Evolutionary conservation across 192 early-diverging fungal genomes (phyloP).

Genomic region (Coemansia sp.): DNA sequence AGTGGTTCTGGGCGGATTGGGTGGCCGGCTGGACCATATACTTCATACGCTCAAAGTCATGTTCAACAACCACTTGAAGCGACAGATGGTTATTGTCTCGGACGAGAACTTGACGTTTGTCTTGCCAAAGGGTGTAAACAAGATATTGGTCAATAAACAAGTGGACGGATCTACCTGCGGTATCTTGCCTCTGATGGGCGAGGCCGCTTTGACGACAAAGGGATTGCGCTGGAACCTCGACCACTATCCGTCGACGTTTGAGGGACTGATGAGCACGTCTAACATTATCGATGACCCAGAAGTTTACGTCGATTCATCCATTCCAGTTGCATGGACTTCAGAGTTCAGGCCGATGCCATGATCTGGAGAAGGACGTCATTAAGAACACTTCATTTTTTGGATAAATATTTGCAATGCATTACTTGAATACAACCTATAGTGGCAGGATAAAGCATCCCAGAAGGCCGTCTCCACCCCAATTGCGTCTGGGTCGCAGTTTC

Average conservation of each 20-base stretch:
- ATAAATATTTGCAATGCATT: background rate
- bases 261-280: constrained; percentile 83
- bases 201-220: constrained; percentile 65
- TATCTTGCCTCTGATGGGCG: constrained; percentile 75
- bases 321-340: constrained; percentile 81
- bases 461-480: constrained; percentile 54
- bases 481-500: constrained; percentile 26
- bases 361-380: background rate
- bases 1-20: constrained; percentile 80
- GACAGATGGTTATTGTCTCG: constrained; percentile 69
- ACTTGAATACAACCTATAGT: constrained; percentile 7
- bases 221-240: constrained; percentile 86
- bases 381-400: background rate
- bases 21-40: constrained; percentile 90
- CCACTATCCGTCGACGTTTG: constrained; percentile 63
- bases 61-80: constrained; percentile 61
- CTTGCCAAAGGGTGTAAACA: constrained; percentile 67
- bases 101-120: constrained; percentile 72
- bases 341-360: constrained; percentile 58
- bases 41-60: constrained; percentile 80
- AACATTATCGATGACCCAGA: constrained; percentile 68
- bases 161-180: constrained; percentile 90
- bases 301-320: constrained; percentile 70
- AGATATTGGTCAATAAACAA: constrained; percentile 63
- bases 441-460: constrained; percentile 51